These are phyloP conservation scores for Kodamaea kakaduensis DNA, from an alignment of 805 yeast genomes.

Conservation along the genomic window DNA sequence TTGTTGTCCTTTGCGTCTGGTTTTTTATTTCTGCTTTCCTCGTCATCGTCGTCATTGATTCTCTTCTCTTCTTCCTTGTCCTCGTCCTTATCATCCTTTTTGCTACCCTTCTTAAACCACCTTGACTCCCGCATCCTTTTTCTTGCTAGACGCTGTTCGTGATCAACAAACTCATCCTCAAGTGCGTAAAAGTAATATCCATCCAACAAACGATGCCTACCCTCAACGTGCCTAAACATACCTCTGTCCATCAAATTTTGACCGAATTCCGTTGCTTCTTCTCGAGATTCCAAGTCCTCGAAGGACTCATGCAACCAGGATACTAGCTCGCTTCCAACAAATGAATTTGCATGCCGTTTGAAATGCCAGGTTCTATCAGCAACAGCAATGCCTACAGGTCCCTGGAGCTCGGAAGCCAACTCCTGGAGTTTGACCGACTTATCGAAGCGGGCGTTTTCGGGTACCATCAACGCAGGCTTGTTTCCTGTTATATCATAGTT, in stretches of 20 bases:
- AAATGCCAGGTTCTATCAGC: slow-evolving; percentile 91
- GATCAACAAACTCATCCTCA: slow-evolving; percentile 48
- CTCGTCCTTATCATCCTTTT: slow-evolving; percentile 1
- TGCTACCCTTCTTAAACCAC: too few species aligned
- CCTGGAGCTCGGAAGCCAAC: slow-evolving; percentile 64
- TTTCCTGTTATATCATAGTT: slow-evolving; percentile 35
- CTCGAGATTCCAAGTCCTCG: slow-evolving; percentile 74
- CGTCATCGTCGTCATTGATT: slow-evolving; percentile 16
- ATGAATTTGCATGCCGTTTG: slow-evolving; percentile 70
- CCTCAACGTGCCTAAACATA: slow-evolving; percentile 75
- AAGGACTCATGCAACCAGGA: slow-evolving; percentile 79
- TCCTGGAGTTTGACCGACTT: slow-evolving; percentile 47
- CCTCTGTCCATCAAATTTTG: slow-evolving; percentile 69
- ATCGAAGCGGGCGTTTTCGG: slow-evolving; percentile 39
- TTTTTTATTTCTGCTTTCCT: too few species aligned
- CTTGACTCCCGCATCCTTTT: slow-evolving; percentile 1
- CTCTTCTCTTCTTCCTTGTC: slow-evolving; percentile 7
- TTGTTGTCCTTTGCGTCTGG: too few species aligned
- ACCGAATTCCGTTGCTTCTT: slow-evolving; percentile 79
- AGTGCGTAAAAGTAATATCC: slow-evolving; percentile 90
- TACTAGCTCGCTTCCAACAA: slow-evolving; percentile 81
- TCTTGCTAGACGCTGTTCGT: slow-evolving; percentile 1
- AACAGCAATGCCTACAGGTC: slow-evolving; percentile 59
- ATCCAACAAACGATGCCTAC: slow-evolving; percentile 79
- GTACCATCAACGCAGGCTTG: slow-evolving; percentile 32